Evolutionary conservation across 306 rosid genomes (phyloP).

Genomic region (Glycine tomentella): DNA sequence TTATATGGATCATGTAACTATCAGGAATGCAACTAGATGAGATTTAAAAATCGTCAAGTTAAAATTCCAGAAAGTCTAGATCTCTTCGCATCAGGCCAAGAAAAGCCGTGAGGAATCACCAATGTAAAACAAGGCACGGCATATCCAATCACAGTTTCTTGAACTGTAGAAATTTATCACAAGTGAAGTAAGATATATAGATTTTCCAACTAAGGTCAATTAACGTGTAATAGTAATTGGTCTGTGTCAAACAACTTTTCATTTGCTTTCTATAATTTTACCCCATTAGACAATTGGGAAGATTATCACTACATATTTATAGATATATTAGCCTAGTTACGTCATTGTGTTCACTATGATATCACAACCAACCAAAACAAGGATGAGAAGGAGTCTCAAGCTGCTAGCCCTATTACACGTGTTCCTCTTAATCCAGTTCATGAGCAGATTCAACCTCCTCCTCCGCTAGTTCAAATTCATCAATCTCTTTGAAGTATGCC

Average conservation of each 20-base stretch:
- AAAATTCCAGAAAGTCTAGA: not conserved
- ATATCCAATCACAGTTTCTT: not conserved
- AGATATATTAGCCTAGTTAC: conserved; percentile 37
- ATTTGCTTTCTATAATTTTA: conserved; percentile 6
- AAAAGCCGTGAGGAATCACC: no score
- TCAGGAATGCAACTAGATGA: conserved; percentile 1
- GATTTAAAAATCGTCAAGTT: not conserved
- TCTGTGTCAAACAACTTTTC: not conserved
- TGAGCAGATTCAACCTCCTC: conserved; percentile 70
- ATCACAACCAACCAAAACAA: conserved; percentile 48
- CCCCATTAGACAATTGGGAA: conserved; percentile 6
- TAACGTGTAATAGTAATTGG: not conserved
- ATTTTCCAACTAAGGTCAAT: not conserved
- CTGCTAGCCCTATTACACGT: not conserved
- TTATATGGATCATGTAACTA: not conserved
- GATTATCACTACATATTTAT: not conserved
- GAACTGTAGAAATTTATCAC: conserved; percentile 14
- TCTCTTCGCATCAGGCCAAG: not conserved
- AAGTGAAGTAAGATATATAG: not conserved
- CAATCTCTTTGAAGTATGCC: conserved; percentile 77
- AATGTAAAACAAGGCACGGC: not conserved
- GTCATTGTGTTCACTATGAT: conserved; percentile 19
- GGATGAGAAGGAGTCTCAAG: not conserved
- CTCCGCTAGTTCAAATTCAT: conserved; percentile 67
- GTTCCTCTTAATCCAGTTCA: conserved; percentile 57